Conservation (phyloP, 306 rosid species). For the Trifolium dubium region DNA sequence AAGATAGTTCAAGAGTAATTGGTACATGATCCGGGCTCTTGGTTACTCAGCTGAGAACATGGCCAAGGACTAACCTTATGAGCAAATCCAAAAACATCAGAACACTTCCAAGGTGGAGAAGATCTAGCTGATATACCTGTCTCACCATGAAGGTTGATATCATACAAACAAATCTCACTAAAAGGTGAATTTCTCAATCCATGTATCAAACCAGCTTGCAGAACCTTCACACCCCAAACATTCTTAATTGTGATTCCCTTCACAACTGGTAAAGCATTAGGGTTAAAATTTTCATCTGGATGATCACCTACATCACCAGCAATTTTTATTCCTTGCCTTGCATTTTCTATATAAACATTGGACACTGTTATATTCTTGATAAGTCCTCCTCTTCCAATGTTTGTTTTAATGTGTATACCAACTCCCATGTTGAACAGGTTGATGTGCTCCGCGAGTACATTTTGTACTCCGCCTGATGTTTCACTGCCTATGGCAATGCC, state of each 20-base stretch:
- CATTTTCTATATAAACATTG: constrained; percentile 65
- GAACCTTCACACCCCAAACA: constrained; percentile 77
- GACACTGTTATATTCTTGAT: constrained; percentile 71
- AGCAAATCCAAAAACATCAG: constrained; percentile 72
- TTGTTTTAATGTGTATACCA: constrained; percentile 87
- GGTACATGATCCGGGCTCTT: constrained; percentile 53
- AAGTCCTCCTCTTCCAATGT: constrained; percentile 80
- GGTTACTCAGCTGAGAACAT: constrained; percentile 60
- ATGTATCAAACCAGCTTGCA: constrained; percentile 73
- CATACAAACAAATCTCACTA: constrained; percentile 77
- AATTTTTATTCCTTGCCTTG: constrained; percentile 74
- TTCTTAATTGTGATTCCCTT: constrained; percentile 66
- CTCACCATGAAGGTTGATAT: constrained; percentile 62
- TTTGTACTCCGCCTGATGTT: constrained; percentile 93
- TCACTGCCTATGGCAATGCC: constrained; percentile 92
- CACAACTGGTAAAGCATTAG: constrained; percentile 82
- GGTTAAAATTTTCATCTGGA: constrained; percentile 71
- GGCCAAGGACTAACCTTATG: constrained; percentile 77
- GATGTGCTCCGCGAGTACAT: constrained; percentile 79
- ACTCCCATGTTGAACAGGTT: constrained; percentile 79
- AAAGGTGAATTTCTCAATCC: constrained; percentile 78
- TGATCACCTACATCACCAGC: constrained; percentile 88
- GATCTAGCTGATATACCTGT: constrained; percentile 38
- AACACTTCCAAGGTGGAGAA: constrained; percentile 74
- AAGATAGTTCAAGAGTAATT: constrained; percentile 32